Conservation (phyloP, 1,284 basidiomycete genomes). For the Fomitopsis pinicola region DNA sequence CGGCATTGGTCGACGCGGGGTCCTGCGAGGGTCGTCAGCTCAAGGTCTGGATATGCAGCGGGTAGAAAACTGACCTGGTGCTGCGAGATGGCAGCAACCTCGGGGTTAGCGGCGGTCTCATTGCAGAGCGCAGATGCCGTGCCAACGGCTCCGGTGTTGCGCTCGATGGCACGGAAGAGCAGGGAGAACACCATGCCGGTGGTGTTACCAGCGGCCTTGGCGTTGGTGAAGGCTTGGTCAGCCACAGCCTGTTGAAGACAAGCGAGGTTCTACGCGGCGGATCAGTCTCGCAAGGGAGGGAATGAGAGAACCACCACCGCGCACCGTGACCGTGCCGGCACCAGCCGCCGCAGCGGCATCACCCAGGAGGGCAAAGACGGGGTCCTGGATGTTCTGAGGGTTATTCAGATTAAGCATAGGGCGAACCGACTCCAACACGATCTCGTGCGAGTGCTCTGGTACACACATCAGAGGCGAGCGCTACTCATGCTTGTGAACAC, state of each 20-base stretch:
- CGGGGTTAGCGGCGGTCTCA: slow-evolving; percentile 55
- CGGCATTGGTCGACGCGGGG: slow-evolving; percentile 55
- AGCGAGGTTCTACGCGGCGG: slow-evolving; percentile 41
- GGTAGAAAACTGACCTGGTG: slow-evolving; percentile 36
- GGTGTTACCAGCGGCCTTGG: slow-evolving; percentile 56
- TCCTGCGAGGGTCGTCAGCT: slow-evolving; percentile 33
- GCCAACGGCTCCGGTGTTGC: slow-evolving; percentile 60
- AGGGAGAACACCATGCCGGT: slow-evolving; percentile 56
- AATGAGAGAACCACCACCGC: slow-evolving; percentile 9
- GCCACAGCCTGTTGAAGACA: slow-evolving; percentile 65
- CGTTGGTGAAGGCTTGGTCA: slow-evolving; percentile 69
- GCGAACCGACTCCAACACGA: slow-evolving; percentile 47
- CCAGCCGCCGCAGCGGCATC: slow-evolving; percentile 56
- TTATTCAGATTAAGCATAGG: slow-evolving; percentile 49
- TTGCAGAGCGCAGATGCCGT: slow-evolving; percentile 46
- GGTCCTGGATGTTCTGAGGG: slow-evolving; percentile 53
- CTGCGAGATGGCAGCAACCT: slow-evolving; percentile 63
- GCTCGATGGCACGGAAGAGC: slow-evolving; percentile 63
- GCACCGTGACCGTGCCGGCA: slow-evolving; percentile 48
- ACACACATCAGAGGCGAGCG: not conserved
- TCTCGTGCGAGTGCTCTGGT: slow-evolving; percentile 64
- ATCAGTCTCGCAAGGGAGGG: not conserved
- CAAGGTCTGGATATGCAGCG: not conserved
- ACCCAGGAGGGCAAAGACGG: slow-evolving; percentile 65
- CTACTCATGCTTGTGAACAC: not conserved